A percentile compares a stretch with the other conserved stretches of the same genome.
These are phyloP conservation scores for Tardiomyces depauwii DNA, from an alignment of 1,139 yeast species.

Conservation along the genomic window DNA sequence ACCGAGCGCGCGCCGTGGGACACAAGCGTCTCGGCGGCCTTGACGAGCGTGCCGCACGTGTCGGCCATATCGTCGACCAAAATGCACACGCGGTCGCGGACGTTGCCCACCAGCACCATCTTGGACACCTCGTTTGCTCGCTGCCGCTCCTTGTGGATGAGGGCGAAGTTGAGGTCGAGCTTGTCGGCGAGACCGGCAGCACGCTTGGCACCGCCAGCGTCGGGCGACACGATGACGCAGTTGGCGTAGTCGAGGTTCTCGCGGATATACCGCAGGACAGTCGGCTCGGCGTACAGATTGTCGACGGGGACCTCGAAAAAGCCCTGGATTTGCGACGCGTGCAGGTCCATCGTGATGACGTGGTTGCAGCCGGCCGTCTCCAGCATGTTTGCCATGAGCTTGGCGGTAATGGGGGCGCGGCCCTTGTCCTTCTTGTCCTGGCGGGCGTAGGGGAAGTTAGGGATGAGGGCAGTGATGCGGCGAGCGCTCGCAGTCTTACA, in stretches of 20 bases:
- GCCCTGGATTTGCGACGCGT: conserved; percentile 99
- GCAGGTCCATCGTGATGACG: conserved; percentile 94
- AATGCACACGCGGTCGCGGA: conserved; percentile 70
- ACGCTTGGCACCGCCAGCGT: conserved; percentile 98
- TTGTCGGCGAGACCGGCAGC: conserved; percentile 93
- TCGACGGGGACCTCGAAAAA: conserved; percentile 94
- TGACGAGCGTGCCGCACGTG: conserved; percentile 92
- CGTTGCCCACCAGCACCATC: conserved; percentile 96
- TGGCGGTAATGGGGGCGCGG: conserved; percentile 95
- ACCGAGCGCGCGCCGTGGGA: conserved; percentile 74
- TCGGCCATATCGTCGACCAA: conserved; percentile 98
- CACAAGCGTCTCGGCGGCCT: conserved; percentile 83
- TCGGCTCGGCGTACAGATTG: conserved; percentile 90
- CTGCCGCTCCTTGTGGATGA: conserved; percentile 93
- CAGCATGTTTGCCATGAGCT: conserved; percentile 86
- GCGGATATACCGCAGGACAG: conserved; percentile 74
- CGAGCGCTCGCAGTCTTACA: conserved; percentile 93
- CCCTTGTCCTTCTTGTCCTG: conserved; percentile 95
- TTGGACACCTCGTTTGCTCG: conserved; percentile 86
- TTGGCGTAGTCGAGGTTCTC: conserved; percentile 44
- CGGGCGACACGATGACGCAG: conserved; percentile 86
- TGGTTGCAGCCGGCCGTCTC: conserved; percentile 96
- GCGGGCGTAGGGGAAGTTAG: conserved; percentile 96
- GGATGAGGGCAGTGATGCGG: conserved; percentile 87
- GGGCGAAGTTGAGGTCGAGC: conserved; percentile 82